Base-by-base conservation (phyloP, 176 grass and related monocot genomes). In the Zea luxurians region DNA sequence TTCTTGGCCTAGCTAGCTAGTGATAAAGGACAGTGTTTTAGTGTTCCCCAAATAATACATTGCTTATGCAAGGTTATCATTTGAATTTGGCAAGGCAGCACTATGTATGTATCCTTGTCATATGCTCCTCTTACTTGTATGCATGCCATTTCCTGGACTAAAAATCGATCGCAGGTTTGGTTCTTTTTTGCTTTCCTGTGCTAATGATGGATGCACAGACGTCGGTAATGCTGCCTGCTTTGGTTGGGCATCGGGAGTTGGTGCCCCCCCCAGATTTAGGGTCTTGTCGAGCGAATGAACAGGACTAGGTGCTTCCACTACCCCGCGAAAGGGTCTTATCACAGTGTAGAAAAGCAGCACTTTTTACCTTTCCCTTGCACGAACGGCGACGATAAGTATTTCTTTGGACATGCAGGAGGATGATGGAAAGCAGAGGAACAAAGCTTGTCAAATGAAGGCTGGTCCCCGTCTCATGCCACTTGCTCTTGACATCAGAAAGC, bases 211-310 rank as follows among this genome's bases (percentile, higher is more conserved):
- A 42, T 70, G 42, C n/a, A 49, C 1, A 76, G 17, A 47, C 57
- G 6, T 47, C 13, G 4, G 5, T 64, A n/a, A 48, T 34, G 60
- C 48, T 40, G 38, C 38, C 38, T 64, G 44, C 61, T 50, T 36
- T 37, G 42, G 44, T 50, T 64, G 27, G 13, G 15, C 61, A 64
- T 61, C 48, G 35, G 60, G 60, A 64, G 60, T 77, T 64, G 45
- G 46, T 50, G 69, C 43, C 11, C 57, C 11, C 57, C 78, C 15
- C 45, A 27, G 70, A n/a, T 71, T 77, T 60, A 38, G 86, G 62
- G 75, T 80, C 79, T 34, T 84, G 81, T 88, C 75, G 45, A 83
- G 80, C 36, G 6, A 74, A 61, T 3, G 11, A 74, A 66, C 13
- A 52, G 54, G 54, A 57, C 2, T 20, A 57, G 37, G 37, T 63